Conservation (phyloP, 2,329 filamentous ascomycete genomes). For the Mollisiaceae sp. region DNA sequence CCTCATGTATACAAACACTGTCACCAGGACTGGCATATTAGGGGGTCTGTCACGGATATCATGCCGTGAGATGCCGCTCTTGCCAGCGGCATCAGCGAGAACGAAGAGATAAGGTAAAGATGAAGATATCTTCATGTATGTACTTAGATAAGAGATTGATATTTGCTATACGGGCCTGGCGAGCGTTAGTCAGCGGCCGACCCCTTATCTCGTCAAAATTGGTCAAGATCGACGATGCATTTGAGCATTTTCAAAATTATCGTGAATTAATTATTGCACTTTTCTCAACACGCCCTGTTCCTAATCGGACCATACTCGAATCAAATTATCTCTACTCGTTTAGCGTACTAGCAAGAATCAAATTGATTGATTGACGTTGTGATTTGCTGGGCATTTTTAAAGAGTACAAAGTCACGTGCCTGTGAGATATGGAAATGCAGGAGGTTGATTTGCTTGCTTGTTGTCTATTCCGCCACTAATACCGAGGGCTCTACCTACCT, state of each 20-base stretch:
- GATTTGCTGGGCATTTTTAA: background rate
- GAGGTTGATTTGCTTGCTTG: too few relatives aligned
- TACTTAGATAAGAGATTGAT: background rate
- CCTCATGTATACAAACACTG: background rate
- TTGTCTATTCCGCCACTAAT: too few relatives aligned
- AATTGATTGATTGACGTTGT: background rate
- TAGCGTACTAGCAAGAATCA: background rate
- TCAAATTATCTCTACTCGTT: background rate
- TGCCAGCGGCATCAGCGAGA: background rate
- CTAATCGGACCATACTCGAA: background rate
- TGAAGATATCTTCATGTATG: background rate
- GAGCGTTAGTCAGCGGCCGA: background rate
- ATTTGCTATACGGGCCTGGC: too few relatives aligned
- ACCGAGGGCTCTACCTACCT: too few relatives aligned
- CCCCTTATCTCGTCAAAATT: background rate
- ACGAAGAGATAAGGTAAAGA: background rate
- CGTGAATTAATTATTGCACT: background rate
- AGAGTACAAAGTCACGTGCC: background rate
- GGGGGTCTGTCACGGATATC: constrained; percentile 2
- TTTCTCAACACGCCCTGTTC: background rate
- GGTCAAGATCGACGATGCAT: background rate
- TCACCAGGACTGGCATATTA: background rate
- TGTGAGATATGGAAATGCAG: background rate
- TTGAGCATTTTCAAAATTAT: background rate
- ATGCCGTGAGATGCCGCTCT: constrained; percentile 2